Percentiles rank a stretch among this genome's conserved stretches.
phyloP scores from a whole-genome alignment of 495 filamentous ascomycete genomes.

The Apiosordaria backusii region DNA sequence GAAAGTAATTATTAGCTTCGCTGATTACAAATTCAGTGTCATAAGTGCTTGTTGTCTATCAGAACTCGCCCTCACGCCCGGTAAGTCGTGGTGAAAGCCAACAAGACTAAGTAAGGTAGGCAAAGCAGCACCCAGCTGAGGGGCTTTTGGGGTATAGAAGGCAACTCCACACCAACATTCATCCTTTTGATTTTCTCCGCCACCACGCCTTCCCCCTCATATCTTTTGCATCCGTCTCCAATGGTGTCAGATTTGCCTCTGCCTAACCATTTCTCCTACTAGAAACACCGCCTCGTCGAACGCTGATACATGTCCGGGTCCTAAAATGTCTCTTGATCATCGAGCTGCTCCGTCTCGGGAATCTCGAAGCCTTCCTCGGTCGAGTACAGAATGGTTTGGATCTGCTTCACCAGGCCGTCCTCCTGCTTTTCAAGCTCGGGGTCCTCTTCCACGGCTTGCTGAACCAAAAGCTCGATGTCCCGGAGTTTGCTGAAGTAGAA shows the following conservation, averaged over 20 bases:
- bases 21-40: background rate
- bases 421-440: conserved; percentile 91
- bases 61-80: background rate
- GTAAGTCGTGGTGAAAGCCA: background rate
- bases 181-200: conserved; percentile 14
- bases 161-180: conserved; percentile 20
- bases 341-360: conserved; percentile 61
- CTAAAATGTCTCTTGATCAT: conserved; percentile 78
- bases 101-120: background rate
- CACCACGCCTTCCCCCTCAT: conserved; percentile 16
- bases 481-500: conserved; percentile 99
- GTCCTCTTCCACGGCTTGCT: conserved; percentile 84
- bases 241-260: background rate
- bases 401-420: conserved; percentile 83
- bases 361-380: conserved; percentile 92
- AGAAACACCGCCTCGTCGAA: background rate
- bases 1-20: background rate
- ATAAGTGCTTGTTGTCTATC: background rate
- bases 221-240: conserved; percentile 19
- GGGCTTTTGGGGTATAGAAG: conserved; percentile 26
- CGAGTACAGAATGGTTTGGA: conserved; percentile 94
- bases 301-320: background rate
- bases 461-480: conserved; percentile 91
- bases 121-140: background rate
- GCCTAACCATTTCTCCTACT: background rate